Evolutionary conservation across 208 protist genomes (phyloP), one percentile per base, ranked within the genome.

Genomic region (Trypanosomatidae sp.): DNA sequence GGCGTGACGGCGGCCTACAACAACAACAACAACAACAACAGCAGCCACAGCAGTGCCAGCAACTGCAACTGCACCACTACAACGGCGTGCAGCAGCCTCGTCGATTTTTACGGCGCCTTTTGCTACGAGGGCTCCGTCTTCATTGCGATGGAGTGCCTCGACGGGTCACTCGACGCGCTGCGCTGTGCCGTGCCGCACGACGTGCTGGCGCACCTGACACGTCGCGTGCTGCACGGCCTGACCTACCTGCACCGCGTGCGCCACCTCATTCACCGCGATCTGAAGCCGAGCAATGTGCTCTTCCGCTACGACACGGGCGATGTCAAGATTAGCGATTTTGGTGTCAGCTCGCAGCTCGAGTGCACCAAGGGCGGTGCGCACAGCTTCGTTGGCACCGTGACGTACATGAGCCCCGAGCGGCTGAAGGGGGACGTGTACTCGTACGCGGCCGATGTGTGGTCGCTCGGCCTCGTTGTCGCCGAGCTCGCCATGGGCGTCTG

Each of bases 221-320:
- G 75, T 3, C 74, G 70, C 42, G 76, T 97, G 48, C 61, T 96
- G 35, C 54, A 61, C 20, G 87, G 92, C 0, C 62, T 97, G 8
- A 50, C 48, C 5, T 95, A 95, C 61, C 71, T 97, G 3, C 91
- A 96, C 55, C 67, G 77, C 33, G 60, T 61, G 7, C 73, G 81
- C 18, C 77, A 94, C 42, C 60, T 96, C 16, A 88, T 98, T 27
- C 97, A 98, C 63, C 74, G 96, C 16, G 96, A 98, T 53, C 42
- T 98, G 42, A 98, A 99, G 71, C 97, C 97, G n/a, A 88, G 75
- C 56, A 99, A 99, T 61, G 68, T 99, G 15, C 79, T 99, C 16
- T 88, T 96, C 51, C 97, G 88, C 61, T 28, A 32, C 13, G 51
- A 51, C 44, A 71, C 69, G 5, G 79, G 87, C 11, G 56, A 72